Evolutionary conservation across 495 filamentous ascomycete genomes (phyloP).

Genomic region (Hypoxylon fragiforme): DNA sequence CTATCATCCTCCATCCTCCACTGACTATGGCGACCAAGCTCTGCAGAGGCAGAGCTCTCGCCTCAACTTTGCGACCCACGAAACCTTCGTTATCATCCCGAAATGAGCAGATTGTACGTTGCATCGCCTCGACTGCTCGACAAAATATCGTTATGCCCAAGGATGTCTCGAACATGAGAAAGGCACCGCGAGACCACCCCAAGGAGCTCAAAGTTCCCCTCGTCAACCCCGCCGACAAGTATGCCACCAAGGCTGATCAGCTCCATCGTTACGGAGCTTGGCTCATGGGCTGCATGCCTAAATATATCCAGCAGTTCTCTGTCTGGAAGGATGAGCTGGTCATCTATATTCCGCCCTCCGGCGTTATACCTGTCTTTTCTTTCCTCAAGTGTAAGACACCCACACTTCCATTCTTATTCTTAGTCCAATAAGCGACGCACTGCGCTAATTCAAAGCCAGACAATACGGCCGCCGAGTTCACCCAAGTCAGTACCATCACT

Average conservation of each 20-base stretch:
- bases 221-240: conserved; percentile 93
- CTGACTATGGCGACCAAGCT: conserved; percentile 68
- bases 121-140: conserved; percentile 60
- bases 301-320: conserved; percentile 98
- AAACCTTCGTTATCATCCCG: conserved; percentile 43
- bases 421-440: no score
- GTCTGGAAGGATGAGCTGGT: conserved; percentile 99
- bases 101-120: conserved; percentile 45
- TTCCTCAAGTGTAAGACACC: conserved; percentile 78
- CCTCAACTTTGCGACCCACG: conserved; percentile 60
- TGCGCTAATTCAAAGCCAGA: conserved; percentile 44
- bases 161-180: conserved; percentile 69
- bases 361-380: conserved; percentile 84
- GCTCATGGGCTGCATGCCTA: conserved; percentile 93
- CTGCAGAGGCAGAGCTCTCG: conserved; percentile 63
- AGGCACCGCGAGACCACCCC: conserved; percentile 56
- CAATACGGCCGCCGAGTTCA: conserved; percentile 96
- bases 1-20: conserved; percentile 42
- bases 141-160: conserved; percentile 57
- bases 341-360: conserved; percentile 86
- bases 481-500: conserved; percentile 87
- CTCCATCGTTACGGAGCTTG: conserved; percentile 95
- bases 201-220: conserved; percentile 72
- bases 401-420: background rate
- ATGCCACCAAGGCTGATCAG: conserved; percentile 76